These are phyloP conservation scores for Hypoxylon sp. DNA, from an alignment of 2,329 filamentous ascomycete species.

Conservation along the genomic window DNA sequence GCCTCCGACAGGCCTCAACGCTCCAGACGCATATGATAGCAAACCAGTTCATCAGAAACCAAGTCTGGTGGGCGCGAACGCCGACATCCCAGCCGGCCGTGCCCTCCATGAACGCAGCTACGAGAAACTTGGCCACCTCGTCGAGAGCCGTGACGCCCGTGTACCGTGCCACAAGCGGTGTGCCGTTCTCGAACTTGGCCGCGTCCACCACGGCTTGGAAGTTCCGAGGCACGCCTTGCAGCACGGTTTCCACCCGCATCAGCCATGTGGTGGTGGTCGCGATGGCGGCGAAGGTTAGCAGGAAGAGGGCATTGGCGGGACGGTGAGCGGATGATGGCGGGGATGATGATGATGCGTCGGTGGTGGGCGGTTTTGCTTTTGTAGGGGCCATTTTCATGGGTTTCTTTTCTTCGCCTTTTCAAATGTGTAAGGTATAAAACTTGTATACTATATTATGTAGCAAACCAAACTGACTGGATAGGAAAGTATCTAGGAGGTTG, in stretches of 20 bases:
- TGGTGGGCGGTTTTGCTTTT: not conserved
- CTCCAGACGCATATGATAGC: constrained; percentile 40
- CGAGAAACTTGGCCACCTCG: constrained; percentile 33
- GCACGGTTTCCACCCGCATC: constrained; percentile 39
- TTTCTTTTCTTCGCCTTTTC: too few relatives aligned
- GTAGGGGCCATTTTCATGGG: constrained; percentile 11
- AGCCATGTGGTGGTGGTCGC: constrained; percentile 29
- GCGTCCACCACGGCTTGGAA: constrained; percentile 36
- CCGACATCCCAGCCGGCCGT: constrained; percentile 40
- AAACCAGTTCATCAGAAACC: constrained; percentile 43
- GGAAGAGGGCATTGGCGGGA: constrained; percentile 32
- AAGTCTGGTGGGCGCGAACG: constrained; percentile 40
- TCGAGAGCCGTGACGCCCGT: constrained; percentile 40
- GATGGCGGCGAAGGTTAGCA: constrained; percentile 27
- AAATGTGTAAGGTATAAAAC: too few relatives aligned
- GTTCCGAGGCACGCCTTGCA: constrained; percentile 34
- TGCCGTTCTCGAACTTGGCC: constrained; percentile 33
- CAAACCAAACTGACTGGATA: too few relatives aligned
- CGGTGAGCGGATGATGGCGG: constrained; percentile 9
- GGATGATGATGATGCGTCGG: not conserved
- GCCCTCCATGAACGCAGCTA: constrained; percentile 40
- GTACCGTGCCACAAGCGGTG: constrained; percentile 37
- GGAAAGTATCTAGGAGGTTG: too few relatives aligned
- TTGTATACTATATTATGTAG: too few relatives aligned
- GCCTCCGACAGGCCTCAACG: constrained; percentile 38